Evolutionary conservation across 116 monocot genomes (phyloP).

Genomic region (Phalaenopsis hybrid): DNA sequence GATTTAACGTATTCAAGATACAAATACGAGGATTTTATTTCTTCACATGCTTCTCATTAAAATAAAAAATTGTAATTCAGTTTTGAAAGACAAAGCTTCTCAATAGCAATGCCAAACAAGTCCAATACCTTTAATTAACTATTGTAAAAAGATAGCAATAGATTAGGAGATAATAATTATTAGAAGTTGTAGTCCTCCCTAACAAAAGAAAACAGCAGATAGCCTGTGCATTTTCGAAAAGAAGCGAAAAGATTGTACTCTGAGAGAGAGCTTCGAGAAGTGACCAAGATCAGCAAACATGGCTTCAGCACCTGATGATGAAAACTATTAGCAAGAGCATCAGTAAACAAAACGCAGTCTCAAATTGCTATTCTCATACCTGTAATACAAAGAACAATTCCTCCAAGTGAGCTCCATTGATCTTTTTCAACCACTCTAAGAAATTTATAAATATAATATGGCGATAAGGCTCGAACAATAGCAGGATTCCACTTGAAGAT

Average conservation of each 20-base stretch:
- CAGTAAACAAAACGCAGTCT: background rate
- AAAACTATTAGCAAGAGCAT: background rate
- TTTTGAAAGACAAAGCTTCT: no score
- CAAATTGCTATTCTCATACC: conserved; percentile 25
- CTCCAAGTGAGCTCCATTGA: conserved; percentile 81
- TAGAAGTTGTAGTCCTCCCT: no score
- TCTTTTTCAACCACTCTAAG: conserved; percentile 54
- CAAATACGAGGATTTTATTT: no score
- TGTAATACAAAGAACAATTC: conserved; percentile 77
- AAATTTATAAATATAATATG: conserved; percentile 58
- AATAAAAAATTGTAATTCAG: no score
- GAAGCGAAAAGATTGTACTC: conserved; percentile 30
- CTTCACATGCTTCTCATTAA: no score
- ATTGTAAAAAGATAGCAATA: no score
- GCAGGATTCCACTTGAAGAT: conserved; percentile 59
- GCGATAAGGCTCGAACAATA: conserved; percentile 55
- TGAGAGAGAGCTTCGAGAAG: conserved; percentile 70
- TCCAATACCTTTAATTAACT: no score
- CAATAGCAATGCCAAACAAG: no score
- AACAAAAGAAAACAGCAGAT: no score
- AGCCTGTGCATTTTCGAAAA: no score
- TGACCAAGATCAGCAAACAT: conserved; percentile 96
- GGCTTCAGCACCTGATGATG: conserved; percentile 63
- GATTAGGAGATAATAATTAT: no score
- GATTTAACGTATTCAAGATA: no score